A percentile compares a stretch with the other conserved stretches of the same genome.
Conservation (phyloP, 2,329 filamentous ascomycete species). For the Macroventuria anomochaeta region DNA sequence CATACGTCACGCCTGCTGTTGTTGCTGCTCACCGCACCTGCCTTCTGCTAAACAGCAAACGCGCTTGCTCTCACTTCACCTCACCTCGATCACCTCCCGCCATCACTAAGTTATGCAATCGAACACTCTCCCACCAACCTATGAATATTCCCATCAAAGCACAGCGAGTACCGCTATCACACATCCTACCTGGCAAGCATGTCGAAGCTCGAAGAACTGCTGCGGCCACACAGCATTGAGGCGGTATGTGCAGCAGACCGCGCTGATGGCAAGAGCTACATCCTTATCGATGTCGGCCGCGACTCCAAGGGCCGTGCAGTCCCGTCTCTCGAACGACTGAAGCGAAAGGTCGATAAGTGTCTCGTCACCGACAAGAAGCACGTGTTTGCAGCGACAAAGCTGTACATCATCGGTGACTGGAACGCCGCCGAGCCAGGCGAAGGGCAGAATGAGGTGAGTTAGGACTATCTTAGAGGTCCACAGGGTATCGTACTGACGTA, state of each 20-base stretch:
- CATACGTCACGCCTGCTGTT: background rate
- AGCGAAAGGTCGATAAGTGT: constrained; percentile 11
- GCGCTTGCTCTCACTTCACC: constrained; percentile 1
- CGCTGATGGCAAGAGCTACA: constrained; percentile 9
- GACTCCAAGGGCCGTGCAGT: constrained; percentile 13
- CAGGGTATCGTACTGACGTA: background rate
- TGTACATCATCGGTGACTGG: constrained; percentile 40
- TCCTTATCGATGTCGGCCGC: constrained; percentile 28
- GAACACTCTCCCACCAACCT: no score
- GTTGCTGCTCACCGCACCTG: background rate
- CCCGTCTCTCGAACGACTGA: constrained; percentile 21
- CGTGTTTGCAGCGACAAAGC: constrained; percentile 20
- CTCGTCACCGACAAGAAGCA: constrained; percentile 6
- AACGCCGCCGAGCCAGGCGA: background rate
- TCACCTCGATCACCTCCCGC: background rate
- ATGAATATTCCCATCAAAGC: background rate
- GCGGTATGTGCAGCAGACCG: constrained; percentile 18
- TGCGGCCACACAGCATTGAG: constrained; percentile 25
- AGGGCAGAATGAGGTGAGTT: background rate
- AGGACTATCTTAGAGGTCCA: background rate
- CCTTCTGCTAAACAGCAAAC: constrained; percentile 1
- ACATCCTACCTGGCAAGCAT: constrained; percentile 6
- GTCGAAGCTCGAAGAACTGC: constrained; percentile 18
- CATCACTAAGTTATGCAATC: background rate
- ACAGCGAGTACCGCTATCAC: background rate